Evolutionary conservation across 2,329 filamentous ascomycete species (phyloP).

Genomic region (Rutstroemia sp.): DNA sequence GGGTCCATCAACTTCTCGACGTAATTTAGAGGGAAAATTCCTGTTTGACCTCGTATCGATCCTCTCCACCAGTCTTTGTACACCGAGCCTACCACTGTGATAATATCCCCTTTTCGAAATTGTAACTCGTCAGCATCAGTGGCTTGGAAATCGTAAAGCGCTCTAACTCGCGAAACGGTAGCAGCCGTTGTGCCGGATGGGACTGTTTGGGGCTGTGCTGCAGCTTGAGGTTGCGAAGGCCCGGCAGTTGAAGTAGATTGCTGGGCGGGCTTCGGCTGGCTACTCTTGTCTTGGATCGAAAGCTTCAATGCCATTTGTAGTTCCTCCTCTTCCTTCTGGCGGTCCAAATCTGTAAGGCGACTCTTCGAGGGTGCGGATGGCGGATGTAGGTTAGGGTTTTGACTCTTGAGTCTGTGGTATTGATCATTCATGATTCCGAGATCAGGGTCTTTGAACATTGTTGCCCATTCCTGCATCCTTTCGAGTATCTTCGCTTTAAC

Average conservation of each 20-base stretch:
- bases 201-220: conserved; percentile 45
- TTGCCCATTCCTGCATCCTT: conserved; percentile 91
- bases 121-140: conserved; percentile 92
- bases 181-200: conserved; percentile 87
- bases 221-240: conserved; percentile 33
- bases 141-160: conserved; percentile 89
- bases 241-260: conserved; percentile 32
- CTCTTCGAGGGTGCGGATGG: conserved; percentile 92
- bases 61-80: conserved; percentile 99
- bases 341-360: conserved; percentile 80
- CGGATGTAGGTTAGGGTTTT: conserved; percentile 81
- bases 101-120: conserved; percentile 94
- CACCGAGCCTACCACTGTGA: conserved; percentile 92
- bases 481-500: conserved; percentile 97
- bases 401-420: conserved; percentile 75
- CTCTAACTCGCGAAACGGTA: conserved; percentile 88
- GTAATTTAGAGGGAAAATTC: conserved; percentile 97
- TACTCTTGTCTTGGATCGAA: conserved; percentile 80
- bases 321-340: conserved; percentile 94
- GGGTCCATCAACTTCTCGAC: conserved; percentile 96
- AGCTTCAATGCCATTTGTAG: conserved; percentile 91
- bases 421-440: conserved; percentile 97
- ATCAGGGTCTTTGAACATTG: conserved; percentile 89
- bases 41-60: conserved; percentile 85
- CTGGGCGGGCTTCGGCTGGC: conserved; percentile 37